Evolutionary conservation across 805 yeast genomes (phyloP).

Genomic region (Candida maris): DNA sequence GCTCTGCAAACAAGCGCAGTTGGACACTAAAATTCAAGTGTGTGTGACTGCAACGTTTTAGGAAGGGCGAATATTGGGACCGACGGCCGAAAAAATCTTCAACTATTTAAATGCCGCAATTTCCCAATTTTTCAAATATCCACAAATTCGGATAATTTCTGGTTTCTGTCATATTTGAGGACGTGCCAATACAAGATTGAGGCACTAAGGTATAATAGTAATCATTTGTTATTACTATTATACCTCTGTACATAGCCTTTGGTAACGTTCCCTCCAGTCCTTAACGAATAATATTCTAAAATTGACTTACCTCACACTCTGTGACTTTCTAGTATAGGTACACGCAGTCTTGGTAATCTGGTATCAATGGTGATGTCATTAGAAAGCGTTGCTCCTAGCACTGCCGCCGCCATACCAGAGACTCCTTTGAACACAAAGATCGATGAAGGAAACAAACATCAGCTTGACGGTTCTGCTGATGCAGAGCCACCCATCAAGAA

Average conservation of each 20-base stretch:
- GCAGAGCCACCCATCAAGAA: constrained; percentile 1
- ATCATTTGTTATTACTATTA: no score
- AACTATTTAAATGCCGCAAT: constrained; percentile 23
- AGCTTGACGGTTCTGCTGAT: constrained; percentile 6
- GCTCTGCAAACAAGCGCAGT: no score
- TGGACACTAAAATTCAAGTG: no score
- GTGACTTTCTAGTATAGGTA: no score
- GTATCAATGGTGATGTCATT: constrained; percentile 26
- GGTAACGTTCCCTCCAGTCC: no score
- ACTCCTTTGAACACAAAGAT: constrained; percentile 11
- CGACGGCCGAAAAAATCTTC: constrained; percentile 14
- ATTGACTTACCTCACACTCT: no score
- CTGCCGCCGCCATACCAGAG: constrained; percentile 13
- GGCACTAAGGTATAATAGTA: no score
- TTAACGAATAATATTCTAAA: no score
- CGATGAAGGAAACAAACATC: constrained; percentile 9
- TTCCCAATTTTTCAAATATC: constrained; percentile 19
- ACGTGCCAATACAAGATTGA: constrained; percentile 3
- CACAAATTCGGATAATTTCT: constrained; percentile 8
- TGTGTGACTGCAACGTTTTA: no score
- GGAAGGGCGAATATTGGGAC: constrained; percentile 5
- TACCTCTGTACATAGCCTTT: no score
- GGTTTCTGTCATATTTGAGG: constrained; percentile 13
- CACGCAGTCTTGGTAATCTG: not conserved
- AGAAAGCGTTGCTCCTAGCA: constrained; percentile 18